Conservation (phyloP, 2,329 filamentous ascomycete species). For the Geosmithia putterillii region DNA sequence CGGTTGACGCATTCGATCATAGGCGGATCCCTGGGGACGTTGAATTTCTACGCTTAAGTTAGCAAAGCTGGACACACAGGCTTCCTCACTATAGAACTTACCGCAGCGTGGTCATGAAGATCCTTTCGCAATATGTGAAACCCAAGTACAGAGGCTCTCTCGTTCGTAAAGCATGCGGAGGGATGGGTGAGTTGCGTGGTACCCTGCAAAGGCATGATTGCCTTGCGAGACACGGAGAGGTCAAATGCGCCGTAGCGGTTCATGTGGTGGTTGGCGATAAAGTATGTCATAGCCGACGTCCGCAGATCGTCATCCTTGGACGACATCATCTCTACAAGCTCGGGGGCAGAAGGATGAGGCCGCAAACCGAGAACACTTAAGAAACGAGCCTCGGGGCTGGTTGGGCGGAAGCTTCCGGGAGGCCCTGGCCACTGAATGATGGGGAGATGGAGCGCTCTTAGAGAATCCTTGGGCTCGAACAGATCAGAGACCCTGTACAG, state of each 20-base stretch:
- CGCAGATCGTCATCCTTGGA: constrained; percentile 46
- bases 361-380: constrained; percentile 62
- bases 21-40: constrained; percentile 70
- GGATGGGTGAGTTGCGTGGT: constrained; percentile 59
- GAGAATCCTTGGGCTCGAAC: constrained; percentile 62
- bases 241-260: constrained; percentile 63
- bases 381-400: constrained; percentile 62
- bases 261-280: constrained; percentile 64
- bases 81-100: constrained; percentile 13
- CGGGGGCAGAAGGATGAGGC: constrained; percentile 55
- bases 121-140: constrained; percentile 68
- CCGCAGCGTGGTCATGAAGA: constrained; percentile 62
- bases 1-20: constrained; percentile 65
- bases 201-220: constrained; percentile 64
- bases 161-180: constrained; percentile 71
- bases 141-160: constrained; percentile 61
- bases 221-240: constrained; percentile 37
- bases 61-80: too few species aligned
- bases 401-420: constrained; percentile 48
- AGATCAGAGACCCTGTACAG: constrained; percentile 67
- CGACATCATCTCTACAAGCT: constrained; percentile 69
- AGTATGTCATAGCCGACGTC: constrained; percentile 65
- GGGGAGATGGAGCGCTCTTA: constrained; percentile 60
- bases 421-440: constrained; percentile 71
- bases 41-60: constrained; percentile 49